Percentiles rank a stretch among this genome's conserved stretches.
Conservation (phyloP, 129 eudicot genomes). For the Escallonia rubra region DNA sequence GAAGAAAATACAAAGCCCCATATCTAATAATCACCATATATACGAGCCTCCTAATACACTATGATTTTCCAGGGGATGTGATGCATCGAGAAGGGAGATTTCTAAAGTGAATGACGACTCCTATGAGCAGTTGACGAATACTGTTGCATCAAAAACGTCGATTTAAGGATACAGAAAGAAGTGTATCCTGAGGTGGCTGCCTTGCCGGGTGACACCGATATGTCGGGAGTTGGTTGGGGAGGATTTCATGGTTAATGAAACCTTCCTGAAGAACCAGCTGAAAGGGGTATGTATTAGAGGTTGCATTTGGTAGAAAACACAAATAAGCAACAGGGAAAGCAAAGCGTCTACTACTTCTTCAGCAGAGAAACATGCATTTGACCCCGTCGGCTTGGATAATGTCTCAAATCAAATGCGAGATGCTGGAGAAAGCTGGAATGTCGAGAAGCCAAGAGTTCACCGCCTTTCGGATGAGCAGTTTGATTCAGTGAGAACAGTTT, state of each 20-base stretch:
- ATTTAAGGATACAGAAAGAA: constrained; percentile 64
- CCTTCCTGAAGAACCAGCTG: constrained; percentile 46
- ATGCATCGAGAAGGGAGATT: constrained; percentile 73
- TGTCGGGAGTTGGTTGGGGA: constrained; percentile 74
- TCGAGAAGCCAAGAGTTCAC: constrained; percentile 51
- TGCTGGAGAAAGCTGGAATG: constrained; percentile 15
- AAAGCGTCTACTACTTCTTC: constrained; percentile 1
- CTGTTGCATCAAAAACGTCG: constrained; percentile 73
- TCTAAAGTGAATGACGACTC: constrained; percentile 35
- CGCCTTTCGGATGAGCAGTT: constrained; percentile 82
- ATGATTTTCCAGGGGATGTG: constrained; percentile 54
- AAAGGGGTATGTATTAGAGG: constrained; percentile 22
- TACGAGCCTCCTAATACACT: too few species aligned
- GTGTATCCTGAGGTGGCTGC: constrained; percentile 89
- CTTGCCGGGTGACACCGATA: constrained; percentile 67
- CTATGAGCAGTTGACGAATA: constrained; percentile 48
- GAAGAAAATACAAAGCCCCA: too few species aligned
- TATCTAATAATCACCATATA: too few species aligned
- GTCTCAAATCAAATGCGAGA: constrained; percentile 3
- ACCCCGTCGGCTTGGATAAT: not conserved
- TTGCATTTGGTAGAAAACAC: constrained; percentile 14
- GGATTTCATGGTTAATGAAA: constrained; percentile 79
- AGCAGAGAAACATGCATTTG: constrained; percentile 11
- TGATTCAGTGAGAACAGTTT: constrained; percentile 53
- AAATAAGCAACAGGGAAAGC: constrained; percentile 17